phyloP scores from a whole-genome alignment of 371 early-diverging fungal species.

The Haplosporangium sp. region DNA sequence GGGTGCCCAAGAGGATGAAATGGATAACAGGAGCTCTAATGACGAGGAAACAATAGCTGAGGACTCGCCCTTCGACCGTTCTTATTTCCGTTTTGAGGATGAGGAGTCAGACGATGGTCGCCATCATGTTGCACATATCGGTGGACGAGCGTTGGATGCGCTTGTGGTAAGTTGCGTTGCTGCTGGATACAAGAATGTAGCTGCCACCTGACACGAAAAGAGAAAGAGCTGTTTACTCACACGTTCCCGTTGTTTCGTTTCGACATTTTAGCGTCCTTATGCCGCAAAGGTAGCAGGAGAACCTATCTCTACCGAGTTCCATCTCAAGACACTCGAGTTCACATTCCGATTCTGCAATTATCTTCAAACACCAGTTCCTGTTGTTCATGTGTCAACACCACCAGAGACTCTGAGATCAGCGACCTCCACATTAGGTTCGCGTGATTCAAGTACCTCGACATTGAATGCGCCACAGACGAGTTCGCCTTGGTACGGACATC shows the following conservation, averaged over 20 bases:
- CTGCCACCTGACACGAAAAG: no score
- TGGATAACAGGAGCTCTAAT: neutral
- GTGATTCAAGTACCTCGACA: neutral
- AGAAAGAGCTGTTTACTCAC: no score
- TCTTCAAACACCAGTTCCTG: constrained; percentile 29
- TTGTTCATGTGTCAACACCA: constrained; percentile 24
- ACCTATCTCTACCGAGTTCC: constrained; percentile 70
- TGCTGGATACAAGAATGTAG: no score
- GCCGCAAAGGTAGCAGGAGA: constrained; percentile 82
- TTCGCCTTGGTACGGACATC: constrained; percentile 19
- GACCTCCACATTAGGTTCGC: constrained; percentile 2
- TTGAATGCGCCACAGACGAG: neutral
- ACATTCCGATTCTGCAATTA: constrained; percentile 64
- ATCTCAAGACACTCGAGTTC: constrained; percentile 67
- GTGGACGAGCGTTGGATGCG: constrained; percentile 86
- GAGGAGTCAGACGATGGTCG: constrained; percentile 53
- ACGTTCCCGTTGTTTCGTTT: neutral
- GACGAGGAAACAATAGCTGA: constrained; percentile 14
- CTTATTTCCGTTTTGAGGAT: constrained; percentile 34
- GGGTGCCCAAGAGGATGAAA: constrained; percentile 2
- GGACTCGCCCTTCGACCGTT: constrained; percentile 43
- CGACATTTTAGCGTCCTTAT: constrained; percentile 74
- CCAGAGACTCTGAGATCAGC: neutral
- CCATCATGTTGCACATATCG: constrained; percentile 67
- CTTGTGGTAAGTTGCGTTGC: constrained; percentile 63